Evolutionary conservation across 78 protist species (phyloP).

Genomic region (Cavenderia fasciculata): DNA sequence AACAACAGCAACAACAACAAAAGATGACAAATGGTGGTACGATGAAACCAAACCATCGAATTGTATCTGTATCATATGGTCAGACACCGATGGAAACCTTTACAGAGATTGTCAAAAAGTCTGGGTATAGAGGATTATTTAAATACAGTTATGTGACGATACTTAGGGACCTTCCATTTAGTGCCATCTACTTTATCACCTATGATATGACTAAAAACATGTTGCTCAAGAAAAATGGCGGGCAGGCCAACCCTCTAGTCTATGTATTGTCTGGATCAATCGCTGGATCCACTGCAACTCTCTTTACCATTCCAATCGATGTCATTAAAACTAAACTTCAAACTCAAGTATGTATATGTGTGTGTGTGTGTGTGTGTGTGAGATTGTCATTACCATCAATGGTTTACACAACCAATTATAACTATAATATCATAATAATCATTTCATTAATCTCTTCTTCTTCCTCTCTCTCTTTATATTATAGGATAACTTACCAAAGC

Average conservation of each 20-base stretch:
- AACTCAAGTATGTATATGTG: too few species aligned
- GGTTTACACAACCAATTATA: too few species aligned
- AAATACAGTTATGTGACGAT: slow-evolving; percentile 43
- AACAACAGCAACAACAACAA: slow-evolving; percentile 5
- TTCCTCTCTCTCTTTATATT: too few species aligned
- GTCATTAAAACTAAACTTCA: slow-evolving; percentile 59
- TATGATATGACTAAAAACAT: slow-evolving; percentile 19
- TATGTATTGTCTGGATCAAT: slow-evolving; percentile 18
- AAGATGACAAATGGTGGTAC: not conserved
- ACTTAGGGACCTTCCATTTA: slow-evolving; percentile 51
- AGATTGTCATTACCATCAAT: too few species aligned
- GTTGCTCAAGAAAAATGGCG: not conserved
- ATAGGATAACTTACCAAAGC: slow-evolving; percentile 31
- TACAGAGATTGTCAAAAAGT: not conserved
- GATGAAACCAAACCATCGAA: not conserved
- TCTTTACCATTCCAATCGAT: slow-evolving; percentile 66
- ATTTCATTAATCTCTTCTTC: too few species aligned
- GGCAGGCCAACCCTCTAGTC: not conserved
- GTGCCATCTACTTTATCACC: slow-evolving; percentile 18
- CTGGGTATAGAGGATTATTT: slow-evolving; percentile 30
- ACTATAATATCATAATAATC: too few species aligned
- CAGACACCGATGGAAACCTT: not conserved
- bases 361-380: too few species aligned
- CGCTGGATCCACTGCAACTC: slow-evolving; percentile 35
- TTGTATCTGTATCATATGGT: too few species aligned